A percentile compares a stretch with the other conserved stretches of the same genome.
Conservation (phyloP, 257 asterid genomes). For the Buddleja alternifolia region DNA sequence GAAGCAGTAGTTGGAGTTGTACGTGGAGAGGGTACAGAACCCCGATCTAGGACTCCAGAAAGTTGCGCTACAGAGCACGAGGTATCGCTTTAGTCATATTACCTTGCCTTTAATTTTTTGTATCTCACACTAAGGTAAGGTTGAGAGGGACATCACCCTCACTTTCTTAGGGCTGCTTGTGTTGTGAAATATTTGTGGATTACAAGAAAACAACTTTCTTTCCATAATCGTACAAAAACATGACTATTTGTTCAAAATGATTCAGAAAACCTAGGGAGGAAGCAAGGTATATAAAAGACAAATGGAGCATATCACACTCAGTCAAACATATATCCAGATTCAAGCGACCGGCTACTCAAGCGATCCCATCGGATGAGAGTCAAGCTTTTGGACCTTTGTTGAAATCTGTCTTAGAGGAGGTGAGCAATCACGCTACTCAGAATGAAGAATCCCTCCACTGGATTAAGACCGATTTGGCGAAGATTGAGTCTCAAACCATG, state of each 20-base stretch:
- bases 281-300: neutral
- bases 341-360: too few relatives aligned
- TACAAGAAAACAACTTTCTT: conserved; percentile 1
- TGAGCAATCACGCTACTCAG: too few relatives aligned
- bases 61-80: conserved; percentile 88
- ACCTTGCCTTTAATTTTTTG: too few relatives aligned
- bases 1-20: conserved; percentile 89
- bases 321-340: too few relatives aligned
- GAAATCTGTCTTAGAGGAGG: too few relatives aligned
- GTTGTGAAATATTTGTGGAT: neutral
- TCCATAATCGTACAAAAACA: neutral
- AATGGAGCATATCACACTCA: neutral
- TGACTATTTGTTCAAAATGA: neutral
- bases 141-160: too few relatives aligned
- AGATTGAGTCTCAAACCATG: too few relatives aligned
- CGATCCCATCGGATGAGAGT: too few relatives aligned
- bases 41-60: conserved; percentile 88
- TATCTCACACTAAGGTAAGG: too few relatives aligned
- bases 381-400: too few relatives aligned
- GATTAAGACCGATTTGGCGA: too few relatives aligned
- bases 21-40: conserved; percentile 91
- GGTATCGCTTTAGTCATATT: conserved; percentile 42
- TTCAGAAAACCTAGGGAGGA: conserved; percentile 3
- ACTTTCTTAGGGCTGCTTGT: neutral
- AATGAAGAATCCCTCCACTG: too few relatives aligned